Percentiles rank a stretch among this genome's conserved stretches.
Conservation (phyloP, 148 eudicot species). For the Rhododendron griersonianum region DNA sequence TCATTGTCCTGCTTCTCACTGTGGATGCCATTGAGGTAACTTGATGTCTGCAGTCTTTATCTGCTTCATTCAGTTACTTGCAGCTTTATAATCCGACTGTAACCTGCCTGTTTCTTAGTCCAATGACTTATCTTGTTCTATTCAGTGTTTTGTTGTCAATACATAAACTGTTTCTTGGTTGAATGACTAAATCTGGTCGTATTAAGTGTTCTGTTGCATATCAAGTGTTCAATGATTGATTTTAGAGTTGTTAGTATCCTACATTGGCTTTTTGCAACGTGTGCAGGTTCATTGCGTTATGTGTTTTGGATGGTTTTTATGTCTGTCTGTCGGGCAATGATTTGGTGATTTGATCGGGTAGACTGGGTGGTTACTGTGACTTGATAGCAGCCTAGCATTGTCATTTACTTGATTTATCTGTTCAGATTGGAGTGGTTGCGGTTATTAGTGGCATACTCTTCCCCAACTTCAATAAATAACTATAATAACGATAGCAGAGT, state of each 20-base stretch:
- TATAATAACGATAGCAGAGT: not conserved
- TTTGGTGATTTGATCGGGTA: not conserved
- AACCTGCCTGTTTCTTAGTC: not conserved
- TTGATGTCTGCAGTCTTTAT: not conserved
- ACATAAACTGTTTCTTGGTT: not conserved
- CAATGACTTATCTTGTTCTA: not conserved
- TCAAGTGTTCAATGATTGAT: not conserved
- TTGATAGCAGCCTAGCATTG: not conserved
- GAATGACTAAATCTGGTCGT: not conserved
- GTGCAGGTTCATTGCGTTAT: not conserved
- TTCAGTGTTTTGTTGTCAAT: not conserved
- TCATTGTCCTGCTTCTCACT: conserved; percentile 89
- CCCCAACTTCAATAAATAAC: not conserved
- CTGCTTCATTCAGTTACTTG: not conserved
- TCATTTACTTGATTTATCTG: not conserved
- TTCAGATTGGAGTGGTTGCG: not conserved
- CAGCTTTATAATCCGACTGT: not conserved
- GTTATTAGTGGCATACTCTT: not conserved
- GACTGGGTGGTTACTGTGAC: not conserved
- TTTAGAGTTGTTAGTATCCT: not conserved
- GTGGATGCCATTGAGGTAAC: conserved; percentile 89
- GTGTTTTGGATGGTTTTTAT: not conserved
- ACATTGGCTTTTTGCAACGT: not conserved
- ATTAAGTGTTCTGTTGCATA: not conserved
- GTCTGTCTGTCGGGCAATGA: not conserved